Percentiles rank a stretch among this genome's conserved stretches.
Evolutionary conservation across 176 grass and related monocot species (phyloP).

Genomic region (Sorghum bicolor): DNA sequence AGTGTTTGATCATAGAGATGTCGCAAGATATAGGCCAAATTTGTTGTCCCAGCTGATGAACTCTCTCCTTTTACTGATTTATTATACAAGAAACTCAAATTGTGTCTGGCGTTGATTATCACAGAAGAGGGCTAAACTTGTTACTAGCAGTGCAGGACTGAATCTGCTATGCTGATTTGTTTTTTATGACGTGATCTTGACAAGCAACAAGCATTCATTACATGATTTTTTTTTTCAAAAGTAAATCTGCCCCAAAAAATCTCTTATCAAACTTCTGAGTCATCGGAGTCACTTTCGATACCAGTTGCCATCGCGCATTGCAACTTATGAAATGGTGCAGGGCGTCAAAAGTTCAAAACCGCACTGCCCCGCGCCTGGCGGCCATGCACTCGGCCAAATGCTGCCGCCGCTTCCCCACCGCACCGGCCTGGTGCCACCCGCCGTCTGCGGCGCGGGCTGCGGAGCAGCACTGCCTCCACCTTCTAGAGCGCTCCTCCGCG

Average conservation of each 20-base stretch:
- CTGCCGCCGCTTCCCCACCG: conserved; percentile 3
- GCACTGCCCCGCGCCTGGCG: background rate
- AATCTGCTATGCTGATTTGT: background rate
- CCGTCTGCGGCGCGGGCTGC: conserved; percentile 19
- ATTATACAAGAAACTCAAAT: background rate
- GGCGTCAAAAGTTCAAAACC: background rate
- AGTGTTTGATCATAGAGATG: conserved; percentile 12
- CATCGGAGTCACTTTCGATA: too few relatives aligned
- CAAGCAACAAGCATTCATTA: background rate
- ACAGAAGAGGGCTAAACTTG: background rate
- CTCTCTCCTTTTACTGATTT: background rate
- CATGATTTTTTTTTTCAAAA: too few relatives aligned
- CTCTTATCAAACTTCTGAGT: background rate
- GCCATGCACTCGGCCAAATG: conserved; percentile 28
- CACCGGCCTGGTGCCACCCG: background rate
- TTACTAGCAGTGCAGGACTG: background rate
- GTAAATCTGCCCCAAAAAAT: background rate
- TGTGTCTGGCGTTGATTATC: background rate
- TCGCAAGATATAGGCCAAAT: conserved; percentile 16
- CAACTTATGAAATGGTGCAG: background rate
- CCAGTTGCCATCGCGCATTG: background rate
- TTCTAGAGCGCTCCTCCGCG: conserved; percentile 35
- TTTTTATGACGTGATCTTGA: background rate
- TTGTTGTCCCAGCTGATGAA: background rate
- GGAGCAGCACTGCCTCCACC: conserved; percentile 54